Conservation (phyloP, 106 monocot species). For the Vanilla planifolia region DNA sequence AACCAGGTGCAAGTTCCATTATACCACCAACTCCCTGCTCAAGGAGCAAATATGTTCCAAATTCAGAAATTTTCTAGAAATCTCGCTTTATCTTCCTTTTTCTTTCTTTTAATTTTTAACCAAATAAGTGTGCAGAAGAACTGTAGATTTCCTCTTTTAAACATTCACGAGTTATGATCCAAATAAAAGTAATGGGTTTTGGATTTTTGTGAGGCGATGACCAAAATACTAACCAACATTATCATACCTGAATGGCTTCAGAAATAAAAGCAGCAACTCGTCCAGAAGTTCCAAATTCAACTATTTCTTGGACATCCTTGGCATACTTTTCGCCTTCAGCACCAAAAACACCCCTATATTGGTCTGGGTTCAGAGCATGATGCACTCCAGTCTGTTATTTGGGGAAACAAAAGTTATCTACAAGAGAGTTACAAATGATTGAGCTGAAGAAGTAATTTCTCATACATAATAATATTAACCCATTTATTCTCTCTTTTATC, state of each 20-base stretch:
- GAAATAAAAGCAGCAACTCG: constrained; percentile 78
- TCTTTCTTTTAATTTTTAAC: too few relatives aligned
- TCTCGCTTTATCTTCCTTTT: neutral
- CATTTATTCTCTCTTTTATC: too few relatives aligned
- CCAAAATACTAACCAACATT: too few relatives aligned
- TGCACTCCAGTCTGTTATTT: constrained; percentile 79
- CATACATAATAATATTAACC: too few relatives aligned
- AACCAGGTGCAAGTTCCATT: constrained; percentile 87
- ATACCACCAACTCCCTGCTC: constrained; percentile 60
- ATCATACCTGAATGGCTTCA: constrained; percentile 89
- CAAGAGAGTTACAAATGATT: too few relatives aligned
- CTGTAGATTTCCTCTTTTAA: too few relatives aligned
- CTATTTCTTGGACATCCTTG: constrained; percentile 90
- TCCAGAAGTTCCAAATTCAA: constrained; percentile 90
- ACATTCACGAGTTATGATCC: too few relatives aligned
- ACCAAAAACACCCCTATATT: constrained; percentile 86
- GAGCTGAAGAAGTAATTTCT: too few relatives aligned
- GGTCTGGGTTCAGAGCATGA: constrained; percentile 94
- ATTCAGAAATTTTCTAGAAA: too few relatives aligned
- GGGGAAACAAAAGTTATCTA: neutral
- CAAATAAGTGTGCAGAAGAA: too few relatives aligned
- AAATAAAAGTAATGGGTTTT: too few relatives aligned
- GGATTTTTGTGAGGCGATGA: too few relatives aligned
- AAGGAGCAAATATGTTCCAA: neutral
- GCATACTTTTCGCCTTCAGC: constrained; percentile 92